Evolutionary conservation across 192 early-diverging fungal genomes (phyloP).

Genomic region (Spizellomyces sp.): DNA sequence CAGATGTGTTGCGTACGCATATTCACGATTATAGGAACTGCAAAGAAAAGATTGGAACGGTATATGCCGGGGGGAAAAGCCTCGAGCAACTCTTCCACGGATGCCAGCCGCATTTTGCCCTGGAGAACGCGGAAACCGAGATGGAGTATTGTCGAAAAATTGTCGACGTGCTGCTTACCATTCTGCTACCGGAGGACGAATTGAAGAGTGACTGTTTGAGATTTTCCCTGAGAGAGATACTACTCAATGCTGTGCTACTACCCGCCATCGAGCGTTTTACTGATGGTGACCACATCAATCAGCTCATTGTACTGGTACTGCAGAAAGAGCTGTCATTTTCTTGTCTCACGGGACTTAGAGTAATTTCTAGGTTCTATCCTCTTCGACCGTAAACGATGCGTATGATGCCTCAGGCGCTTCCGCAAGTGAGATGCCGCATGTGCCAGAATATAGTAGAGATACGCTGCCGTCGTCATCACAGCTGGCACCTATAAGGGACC

Average conservation of each 20-base stretch:
- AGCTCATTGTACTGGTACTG: too few species aligned
- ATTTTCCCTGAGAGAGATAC: conserved; percentile 41
- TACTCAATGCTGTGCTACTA: conserved; percentile 26
- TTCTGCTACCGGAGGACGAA: conserved; percentile 35
- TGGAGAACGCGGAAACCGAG: conserved; percentile 34
- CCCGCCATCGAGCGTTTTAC: not conserved
- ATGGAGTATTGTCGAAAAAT: conserved; percentile 39
- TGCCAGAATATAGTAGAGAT: too few species aligned
- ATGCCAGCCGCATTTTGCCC: conserved; percentile 43
- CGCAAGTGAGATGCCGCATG: too few species aligned
- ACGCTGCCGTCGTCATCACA: too few species aligned
- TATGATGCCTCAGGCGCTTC: too few species aligned
- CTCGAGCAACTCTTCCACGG: conserved; percentile 47
- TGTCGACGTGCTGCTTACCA: conserved; percentile 38
- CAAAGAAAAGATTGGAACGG: conserved; percentile 40
- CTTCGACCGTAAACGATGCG: too few species aligned
- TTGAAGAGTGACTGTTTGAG: conserved; percentile 28
- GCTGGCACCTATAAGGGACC: too few species aligned
- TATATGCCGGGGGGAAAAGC: conserved; percentile 40
- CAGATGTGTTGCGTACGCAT: conserved; percentile 35
- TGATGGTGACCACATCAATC: too few species aligned
- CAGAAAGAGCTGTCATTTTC: too few species aligned
- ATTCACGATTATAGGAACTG: conserved; percentile 40
- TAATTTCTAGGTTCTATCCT: too few species aligned
- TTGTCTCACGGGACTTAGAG: too few species aligned